A percentile compares a stretch with the other conserved stretches of the same genome.
phyloP scores from a whole-genome alignment of 1,139 yeast species.

The Yamadazyma kanchanaburiensis region DNA sequence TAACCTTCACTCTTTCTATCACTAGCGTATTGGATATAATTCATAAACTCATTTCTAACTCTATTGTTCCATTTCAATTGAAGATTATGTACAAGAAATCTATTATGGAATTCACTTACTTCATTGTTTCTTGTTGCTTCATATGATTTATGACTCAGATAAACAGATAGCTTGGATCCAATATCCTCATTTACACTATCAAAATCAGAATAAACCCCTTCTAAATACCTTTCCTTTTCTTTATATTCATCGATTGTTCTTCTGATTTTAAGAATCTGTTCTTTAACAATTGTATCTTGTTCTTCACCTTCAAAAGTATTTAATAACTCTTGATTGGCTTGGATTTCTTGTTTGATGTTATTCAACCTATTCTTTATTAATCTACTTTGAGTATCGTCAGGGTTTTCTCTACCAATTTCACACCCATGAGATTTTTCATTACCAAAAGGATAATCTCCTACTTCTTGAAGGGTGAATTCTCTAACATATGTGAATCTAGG shows the following conservation, averaged over 20 bases:
- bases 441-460: conserved; percentile 65
- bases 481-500: conserved; percentile 79
- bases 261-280: conserved; percentile 7
- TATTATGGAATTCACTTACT: conserved; percentile 55
- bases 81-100: conserved; percentile 76
- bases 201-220: conserved; percentile 7
- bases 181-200: conserved; percentile 9
- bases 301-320: conserved; percentile 17
- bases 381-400: conserved; percentile 50
- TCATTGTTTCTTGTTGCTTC: conserved; percentile 28
- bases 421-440: conserved; percentile 67
- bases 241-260: conserved; percentile 7
- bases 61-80: conserved; percentile 76
- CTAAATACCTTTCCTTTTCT: conserved; percentile 10
- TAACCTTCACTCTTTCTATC: conserved; percentile 56
- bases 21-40: conserved; percentile 59
- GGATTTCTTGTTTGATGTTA: conserved; percentile 45
- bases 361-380: conserved; percentile 38
- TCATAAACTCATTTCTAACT: conserved; percentile 58
- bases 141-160: conserved; percentile 23
- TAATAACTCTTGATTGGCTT: conserved; percentile 28
- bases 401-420: conserved; percentile 52
- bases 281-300: conserved; percentile 5
- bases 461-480: conserved; percentile 47
- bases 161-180: conserved; percentile 19